These are phyloP conservation scores for Ogataea chonburiensis DNA, from an alignment of 805 yeast genomes.

Conservation along the genomic window DNA sequence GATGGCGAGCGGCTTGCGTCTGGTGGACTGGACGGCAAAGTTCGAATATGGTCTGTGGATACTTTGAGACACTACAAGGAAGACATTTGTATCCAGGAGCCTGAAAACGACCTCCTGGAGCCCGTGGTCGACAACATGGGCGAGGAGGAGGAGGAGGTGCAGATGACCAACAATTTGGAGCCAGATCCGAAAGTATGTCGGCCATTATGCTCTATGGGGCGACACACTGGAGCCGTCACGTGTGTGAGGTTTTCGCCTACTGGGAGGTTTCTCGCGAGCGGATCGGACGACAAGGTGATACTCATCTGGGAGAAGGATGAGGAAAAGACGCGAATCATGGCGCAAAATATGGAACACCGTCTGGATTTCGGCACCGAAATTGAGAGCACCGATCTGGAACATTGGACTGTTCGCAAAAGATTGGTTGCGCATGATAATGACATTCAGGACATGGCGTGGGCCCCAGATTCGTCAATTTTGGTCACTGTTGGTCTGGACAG, in stretches of 20 bases:
- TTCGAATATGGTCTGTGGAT: constrained; percentile 79
- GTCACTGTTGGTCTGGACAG: constrained; percentile 95
- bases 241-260: constrained; percentile 90
- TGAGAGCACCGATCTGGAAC: constrained; percentile 72
- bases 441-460: constrained; percentile 97
- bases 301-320: constrained; percentile 93
- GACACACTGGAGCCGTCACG: constrained; percentile 97
- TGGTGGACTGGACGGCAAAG: constrained; percentile 92
- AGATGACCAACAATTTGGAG: constrained; percentile 10
- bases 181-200: constrained; percentile 37
- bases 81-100: constrained; percentile 24
- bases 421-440: constrained; percentile 97
- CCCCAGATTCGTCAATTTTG: constrained; percentile 86
- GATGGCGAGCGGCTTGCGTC: constrained; percentile 87
- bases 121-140: too few species aligned
- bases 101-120: constrained; percentile 8
- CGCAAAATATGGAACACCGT: constrained; percentile 28
- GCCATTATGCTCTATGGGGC: constrained; percentile 86
- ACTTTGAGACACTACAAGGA: constrained; percentile 46
- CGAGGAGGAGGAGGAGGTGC: constrained; percentile 2
- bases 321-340: constrained; percentile 46
- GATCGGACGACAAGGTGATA: constrained; percentile 91
- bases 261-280: constrained; percentile 88
- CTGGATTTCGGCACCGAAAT: constrained; percentile 18
- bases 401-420: constrained; percentile 91